Evolutionary conservation across 805 yeast species (phyloP), one percentile per base, ranked within the genome.

Genomic region (Cyberlindnera misumaiensis): DNA sequence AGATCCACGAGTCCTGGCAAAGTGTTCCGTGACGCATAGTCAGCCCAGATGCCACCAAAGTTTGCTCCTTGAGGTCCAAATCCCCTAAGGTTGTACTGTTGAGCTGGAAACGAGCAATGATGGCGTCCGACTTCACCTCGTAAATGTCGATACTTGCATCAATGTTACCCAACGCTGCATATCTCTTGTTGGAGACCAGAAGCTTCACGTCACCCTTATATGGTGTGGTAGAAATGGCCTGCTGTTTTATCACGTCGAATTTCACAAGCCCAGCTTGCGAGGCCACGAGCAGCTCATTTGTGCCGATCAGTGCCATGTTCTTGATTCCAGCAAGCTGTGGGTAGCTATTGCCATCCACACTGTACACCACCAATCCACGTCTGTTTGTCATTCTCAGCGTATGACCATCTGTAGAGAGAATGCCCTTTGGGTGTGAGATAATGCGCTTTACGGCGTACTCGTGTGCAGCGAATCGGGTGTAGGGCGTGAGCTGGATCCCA

Each of bases 21-120:
- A 67, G 67, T 7, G 70, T 66, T 34, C 79, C 77, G 36, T 77
- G 74, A 34, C 87, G 73, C 17, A 77, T 62, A 0, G 89, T 76
- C 14, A 77, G 80, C 15, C 97, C 97, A 41, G 95, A 86, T 0
- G 95, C 82, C 13, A 86, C 77, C 31, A 85, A 65, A 25, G 75
- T 75, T 41, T 73, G 72, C 15, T 83, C 89, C 48, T 72, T 70
- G 15, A 80, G 70, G 48, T 77, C 84, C 55, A 84, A 65, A 37
- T 78, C 79, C 1, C 86, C 71, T 14, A 84, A 60, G 1, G 77
- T 64, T 2, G 80, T 75, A 22, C 77, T 72, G 55, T 79, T 86
- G 10, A 80, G 77, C 10, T 64, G 59, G 47, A 82, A 80, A 0
- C 74, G 60, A 44, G 73, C 72, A 6, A 80, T 61, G 2, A 76